Base-by-base conservation (phyloP, 257 asterid species). In the Cordia subcordata region DNA sequence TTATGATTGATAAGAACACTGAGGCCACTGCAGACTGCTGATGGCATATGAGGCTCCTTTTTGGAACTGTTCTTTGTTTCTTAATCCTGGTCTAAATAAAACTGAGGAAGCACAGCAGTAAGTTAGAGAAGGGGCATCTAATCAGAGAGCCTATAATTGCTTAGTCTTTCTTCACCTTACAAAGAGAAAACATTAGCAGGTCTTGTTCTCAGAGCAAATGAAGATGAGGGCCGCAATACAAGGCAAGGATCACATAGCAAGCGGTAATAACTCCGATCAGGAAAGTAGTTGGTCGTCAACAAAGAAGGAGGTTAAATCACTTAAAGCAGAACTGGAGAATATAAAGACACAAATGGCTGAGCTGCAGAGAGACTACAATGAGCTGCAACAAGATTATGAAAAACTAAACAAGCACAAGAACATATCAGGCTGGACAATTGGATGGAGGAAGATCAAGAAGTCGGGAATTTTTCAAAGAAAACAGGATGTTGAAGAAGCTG, bases 131-230 rank as follows among this genome's bases (percentile, higher is more conserved):
- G 6, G 35, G 35, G 35, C n/a, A 27, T 27, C 35, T 27, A 6
- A 6, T 13, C 20, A 9, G 33, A 13, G 33, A 66, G 33, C 20
- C 19, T 66, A 22, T 16, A 16, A 11, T 49, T 51, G 39, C 55
- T 39, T 8, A 0, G 32, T 35, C 10, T 46, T n/a, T 42, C 19
- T 27, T 68, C 44, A 75, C 66, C 19, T 63, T 46, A 0, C 0
- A 56, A 78, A 64, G 57, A 47, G 58, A 70, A 68, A 57, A 20
- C 42, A 53, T 54, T 60, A 70, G 61, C 88, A 90, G 97, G 88
- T 86, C 57, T 62, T 90, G 62, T 79, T 85, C 80, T 75, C 90
- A 15, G 95, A 85, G 78, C 96, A 85, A 66, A 73, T 69, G 70
- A 90, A 86, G 68, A 53, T 90, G 73, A 77, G 95, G 75, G 79